These are phyloP conservation scores for Vaccinium macrocarpon DNA, from an alignment of 148 eudicot species.

Conservation along the genomic window DNA sequence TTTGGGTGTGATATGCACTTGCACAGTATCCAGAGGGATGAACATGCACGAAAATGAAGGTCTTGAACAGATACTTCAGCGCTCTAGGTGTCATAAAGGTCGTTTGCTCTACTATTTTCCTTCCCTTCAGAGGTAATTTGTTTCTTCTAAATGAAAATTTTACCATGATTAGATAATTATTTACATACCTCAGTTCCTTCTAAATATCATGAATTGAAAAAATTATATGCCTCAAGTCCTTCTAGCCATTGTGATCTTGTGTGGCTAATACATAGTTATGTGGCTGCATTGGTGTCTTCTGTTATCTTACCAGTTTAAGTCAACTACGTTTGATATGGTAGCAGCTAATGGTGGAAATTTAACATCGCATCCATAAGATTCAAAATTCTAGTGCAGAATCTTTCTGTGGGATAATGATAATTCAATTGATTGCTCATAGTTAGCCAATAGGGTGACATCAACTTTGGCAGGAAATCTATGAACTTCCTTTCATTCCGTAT, in stretches of 20 bases:
- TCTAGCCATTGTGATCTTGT: conserved; percentile 7
- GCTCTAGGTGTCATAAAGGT: conserved; percentile 95
- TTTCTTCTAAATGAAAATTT: conserved; percentile 1
- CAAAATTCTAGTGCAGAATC: background rate
- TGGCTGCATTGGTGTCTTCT: background rate
- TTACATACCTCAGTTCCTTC: background rate
- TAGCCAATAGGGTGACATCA: background rate
- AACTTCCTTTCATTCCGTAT: background rate
- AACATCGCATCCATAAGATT: background rate
- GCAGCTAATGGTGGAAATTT: background rate
- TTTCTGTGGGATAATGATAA: background rate
- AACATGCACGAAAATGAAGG: conserved; percentile 45
- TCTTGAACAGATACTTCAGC: conserved; percentile 61
- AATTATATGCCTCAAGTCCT: background rate
- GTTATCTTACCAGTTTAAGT: background rate
- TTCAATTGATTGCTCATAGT: conserved; percentile 6
- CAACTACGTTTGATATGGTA: background rate
- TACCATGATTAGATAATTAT: background rate
- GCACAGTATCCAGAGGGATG: conserved; percentile 58
- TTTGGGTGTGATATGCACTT: conserved; percentile 10
- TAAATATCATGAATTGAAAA: background rate
- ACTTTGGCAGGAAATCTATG: background rate
- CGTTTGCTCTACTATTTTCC: conserved; percentile 94
- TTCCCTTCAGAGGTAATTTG: conserved; percentile 47
- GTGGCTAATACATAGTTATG: background rate